Percentiles rank a stretch among this genome's conserved stretches.
These are phyloP conservation scores for Protea cynaroides DNA, from an alignment of 164 flowering plant genomes.

Conservation along the genomic window DNA sequence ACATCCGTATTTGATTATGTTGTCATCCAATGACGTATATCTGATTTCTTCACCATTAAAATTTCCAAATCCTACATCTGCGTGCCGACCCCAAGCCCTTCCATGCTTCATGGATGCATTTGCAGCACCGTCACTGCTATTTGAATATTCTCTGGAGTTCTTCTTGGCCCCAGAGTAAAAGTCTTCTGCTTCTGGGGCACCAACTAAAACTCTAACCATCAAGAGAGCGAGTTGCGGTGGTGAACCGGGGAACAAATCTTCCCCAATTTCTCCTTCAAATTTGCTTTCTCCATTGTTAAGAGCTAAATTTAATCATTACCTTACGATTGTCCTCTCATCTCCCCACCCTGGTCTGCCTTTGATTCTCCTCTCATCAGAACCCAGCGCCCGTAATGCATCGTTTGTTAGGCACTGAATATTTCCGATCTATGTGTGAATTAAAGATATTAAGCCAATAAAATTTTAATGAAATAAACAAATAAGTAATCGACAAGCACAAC, in stretches of 20 bases:
- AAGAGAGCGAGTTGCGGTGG: constrained; percentile 30
- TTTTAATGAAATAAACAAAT: too few species aligned
- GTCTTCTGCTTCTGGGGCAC: constrained; percentile 8
- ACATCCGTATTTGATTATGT: too few species aligned
- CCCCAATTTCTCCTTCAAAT: constrained; percentile 19
- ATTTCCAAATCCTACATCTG: not conserved
- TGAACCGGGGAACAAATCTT: constrained; percentile 19
- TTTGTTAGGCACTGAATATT: too few species aligned
- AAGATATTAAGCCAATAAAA: too few species aligned
- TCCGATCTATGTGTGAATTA: too few species aligned
- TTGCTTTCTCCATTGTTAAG: constrained; percentile 23
- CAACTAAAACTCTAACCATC: constrained; percentile 38
- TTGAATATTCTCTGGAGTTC: not conserved
- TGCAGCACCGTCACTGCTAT: constrained; percentile 7
- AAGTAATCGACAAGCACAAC: too few species aligned
- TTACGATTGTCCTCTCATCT: constrained; percentile 60
- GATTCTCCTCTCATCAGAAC: constrained; percentile 56
- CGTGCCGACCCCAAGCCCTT: constrained; percentile 2
- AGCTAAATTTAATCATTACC: constrained; percentile 53
- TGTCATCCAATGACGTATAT: not conserved
- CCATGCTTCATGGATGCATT: constrained; percentile 24
- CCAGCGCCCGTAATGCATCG: constrained; percentile 13
- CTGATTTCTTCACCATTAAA: not conserved
- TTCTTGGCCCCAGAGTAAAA: not conserved
- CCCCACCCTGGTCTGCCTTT: constrained; percentile 87